Evolutionary conservation across 75 land plant genomes (phyloP).

Genomic region (Sequoiadendron giganteum): DNA sequence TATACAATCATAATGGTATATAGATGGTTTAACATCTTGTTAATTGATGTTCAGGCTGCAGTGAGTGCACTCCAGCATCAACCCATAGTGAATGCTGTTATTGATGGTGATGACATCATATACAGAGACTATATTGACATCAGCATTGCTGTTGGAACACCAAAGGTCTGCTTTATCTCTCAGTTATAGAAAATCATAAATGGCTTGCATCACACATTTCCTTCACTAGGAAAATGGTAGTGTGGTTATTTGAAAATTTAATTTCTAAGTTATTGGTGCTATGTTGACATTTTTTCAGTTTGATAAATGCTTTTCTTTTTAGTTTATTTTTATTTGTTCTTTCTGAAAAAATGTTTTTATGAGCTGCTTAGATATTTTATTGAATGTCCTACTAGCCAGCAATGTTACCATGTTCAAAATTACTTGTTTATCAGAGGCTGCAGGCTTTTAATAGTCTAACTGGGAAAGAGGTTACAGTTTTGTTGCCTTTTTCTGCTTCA

Average conservation of each 20-base stretch:
- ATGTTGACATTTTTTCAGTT: not conserved
- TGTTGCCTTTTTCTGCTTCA: not conserved
- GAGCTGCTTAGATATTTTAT: not conserved
- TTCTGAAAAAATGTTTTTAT: not conserved
- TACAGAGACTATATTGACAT: slow-evolving; percentile 95
- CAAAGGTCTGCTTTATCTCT: slow-evolving; percentile 57
- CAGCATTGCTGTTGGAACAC: slow-evolving; percentile 97
- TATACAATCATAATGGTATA: not conserved
- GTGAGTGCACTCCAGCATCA: slow-evolving; percentile 83
- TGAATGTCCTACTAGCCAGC: not conserved
- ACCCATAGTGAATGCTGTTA: slow-evolving; percentile 91
- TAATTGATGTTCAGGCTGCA: slow-evolving; percentile 65
- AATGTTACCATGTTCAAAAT: not conserved
- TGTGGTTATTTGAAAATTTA: not conserved
- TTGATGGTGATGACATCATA: slow-evolving; percentile 99
- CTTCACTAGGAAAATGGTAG: not conserved
- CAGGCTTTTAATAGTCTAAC: not conserved
- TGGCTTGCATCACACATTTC: not conserved
- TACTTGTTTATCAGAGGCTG: not conserved
- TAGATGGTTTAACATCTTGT: not conserved
- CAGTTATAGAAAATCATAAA: not conserved
- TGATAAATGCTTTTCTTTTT: not conserved
- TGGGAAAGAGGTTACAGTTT: not conserved
- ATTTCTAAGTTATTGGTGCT: not conserved
- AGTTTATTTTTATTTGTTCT: not conserved